Base-by-base conservation (phyloP, 2,329 filamentous ascomycete species). In the Fusarium acutatum region DNA sequence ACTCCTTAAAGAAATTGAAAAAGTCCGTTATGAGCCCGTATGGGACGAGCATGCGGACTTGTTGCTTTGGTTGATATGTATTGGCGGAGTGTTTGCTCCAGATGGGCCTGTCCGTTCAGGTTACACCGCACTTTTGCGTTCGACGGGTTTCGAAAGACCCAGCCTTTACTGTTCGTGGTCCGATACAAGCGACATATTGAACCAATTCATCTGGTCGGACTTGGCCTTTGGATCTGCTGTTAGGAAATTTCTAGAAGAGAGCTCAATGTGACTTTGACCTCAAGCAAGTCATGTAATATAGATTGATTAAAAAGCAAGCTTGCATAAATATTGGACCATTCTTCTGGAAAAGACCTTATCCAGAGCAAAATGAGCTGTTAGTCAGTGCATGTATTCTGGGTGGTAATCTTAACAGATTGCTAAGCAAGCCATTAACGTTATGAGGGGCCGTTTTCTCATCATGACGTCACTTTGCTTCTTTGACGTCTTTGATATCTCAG, bases 401-500 rank as follows among this genome's bases (percentile, higher is more conserved):
- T 20, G 18, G 0, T 10, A 50, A 10, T 2, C 7, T 20, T 53
- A 54, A 41, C 65, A 13, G 9, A 35, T 30, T 44, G 26, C 22
- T 63, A 54, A 62, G 47, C 40, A 43, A 67, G 41, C 35, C 11
- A 17, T 20, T 22, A 28, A 40, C 37, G 41, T 47, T 43, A 58
- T 20, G 24, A 17, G 53, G n/a, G 60, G 49, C 30, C 18, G n/a
- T 30, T 30, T 35, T 20, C 20, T 54, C 20, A 37, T 2, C 17
- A 37, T 46, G 65, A 68, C 64, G 65, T 68, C 65, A 68, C 24
- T 50, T 24, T 34, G 38, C 30, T 20, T 20, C 37, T 3, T 69
- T 54, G 64, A 68, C 65, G 56, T 68, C 64, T 26, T 67, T 26
- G 52, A 67, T 32, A 14, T 67, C 6, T 46, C 24, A n/a, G 24